phyloP scores from a whole-genome alignment of 495 filamentous ascomycete genomes.

The Glutinoglossum americanum region DNA sequence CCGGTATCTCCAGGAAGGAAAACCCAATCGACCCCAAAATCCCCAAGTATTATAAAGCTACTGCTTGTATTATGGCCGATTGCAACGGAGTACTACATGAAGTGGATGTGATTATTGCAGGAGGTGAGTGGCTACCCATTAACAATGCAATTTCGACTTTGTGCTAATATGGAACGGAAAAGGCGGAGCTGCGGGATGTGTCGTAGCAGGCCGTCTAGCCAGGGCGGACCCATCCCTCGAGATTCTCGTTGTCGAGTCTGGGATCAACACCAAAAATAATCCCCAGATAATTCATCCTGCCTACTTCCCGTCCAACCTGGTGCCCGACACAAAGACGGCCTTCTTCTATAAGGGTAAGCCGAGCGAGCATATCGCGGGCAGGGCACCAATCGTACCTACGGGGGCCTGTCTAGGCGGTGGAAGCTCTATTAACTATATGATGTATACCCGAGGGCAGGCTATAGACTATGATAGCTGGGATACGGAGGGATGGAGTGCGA shows the following conservation, averaged over 20 bases:
- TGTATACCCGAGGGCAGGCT: conserved; percentile 24
- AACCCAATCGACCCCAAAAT: neutral
- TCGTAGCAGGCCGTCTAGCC: conserved; percentile 12
- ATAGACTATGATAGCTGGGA: conserved; percentile 31
- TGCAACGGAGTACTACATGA: neutral
- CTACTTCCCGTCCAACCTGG: conserved; percentile 15
- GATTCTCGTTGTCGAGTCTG: conserved; percentile 22
- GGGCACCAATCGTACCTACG: conserved; percentile 25
- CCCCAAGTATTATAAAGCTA: neutral
- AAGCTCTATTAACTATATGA: conserved; percentile 37
- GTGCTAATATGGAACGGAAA: neutral
- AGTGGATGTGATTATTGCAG: neutral
- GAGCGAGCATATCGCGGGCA: conserved; percentile 5
- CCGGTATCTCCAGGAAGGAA: neutral
- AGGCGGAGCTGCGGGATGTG: neutral
- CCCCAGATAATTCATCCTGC: conserved; percentile 16
- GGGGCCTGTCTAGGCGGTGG: conserved; percentile 37
- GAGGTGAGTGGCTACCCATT: neutral
- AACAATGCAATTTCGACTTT: neutral
- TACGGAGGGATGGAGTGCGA: conserved; percentile 26
- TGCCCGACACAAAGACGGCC: conserved; percentile 15
- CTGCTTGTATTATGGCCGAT: neutral
- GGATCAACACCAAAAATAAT: conserved; percentile 18
- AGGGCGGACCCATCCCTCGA: conserved; percentile 20
- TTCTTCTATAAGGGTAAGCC: conserved; percentile 10